Evolutionary conservation across 2,329 filamentous ascomycete species (phyloP).

Genomic region (Diplocarpon rosae): DNA sequence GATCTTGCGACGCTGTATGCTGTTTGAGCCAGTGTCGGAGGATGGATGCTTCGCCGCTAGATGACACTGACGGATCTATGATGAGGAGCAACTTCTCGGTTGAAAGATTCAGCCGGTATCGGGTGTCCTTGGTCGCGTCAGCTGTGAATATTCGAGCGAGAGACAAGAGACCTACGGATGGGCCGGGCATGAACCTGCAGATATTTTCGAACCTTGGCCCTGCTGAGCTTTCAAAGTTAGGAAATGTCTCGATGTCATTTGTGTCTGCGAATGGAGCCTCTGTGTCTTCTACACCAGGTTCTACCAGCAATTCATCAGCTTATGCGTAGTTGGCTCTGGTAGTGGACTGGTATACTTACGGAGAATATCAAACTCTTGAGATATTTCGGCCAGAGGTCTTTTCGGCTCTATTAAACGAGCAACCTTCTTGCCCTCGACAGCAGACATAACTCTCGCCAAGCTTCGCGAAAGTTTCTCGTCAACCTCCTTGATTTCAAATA

Average conservation of each 20-base stretch:
- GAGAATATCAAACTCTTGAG: constrained; percentile 21
- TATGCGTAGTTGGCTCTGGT: neutral
- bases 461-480: constrained; percentile 19
- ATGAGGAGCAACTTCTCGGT: constrained; percentile 17
- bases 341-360: constrained; percentile 17
- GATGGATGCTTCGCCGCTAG: constrained; percentile 6
- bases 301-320: neutral
- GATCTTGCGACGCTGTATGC: constrained; percentile 4
- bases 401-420: constrained; percentile 18
- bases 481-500: constrained; percentile 26
- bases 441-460: constrained; percentile 19
- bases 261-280: constrained; percentile 17
- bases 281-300: constrained; percentile 7
- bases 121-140: constrained; percentile 16
- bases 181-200: constrained; percentile 18
- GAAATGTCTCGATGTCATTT: constrained; percentile 24
- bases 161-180: constrained; percentile 16
- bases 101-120: constrained; percentile 15
- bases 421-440: constrained; percentile 24
- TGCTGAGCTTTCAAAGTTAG: constrained; percentile 23
- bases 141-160: neutral
- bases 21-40: constrained; percentile 11
- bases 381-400: constrained; percentile 5
- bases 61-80: constrained; percentile 7
- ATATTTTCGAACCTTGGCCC: constrained; percentile 19